Conservation (phyloP, 352 stramenopile species). For the Globisporangium barbulae region DNA sequence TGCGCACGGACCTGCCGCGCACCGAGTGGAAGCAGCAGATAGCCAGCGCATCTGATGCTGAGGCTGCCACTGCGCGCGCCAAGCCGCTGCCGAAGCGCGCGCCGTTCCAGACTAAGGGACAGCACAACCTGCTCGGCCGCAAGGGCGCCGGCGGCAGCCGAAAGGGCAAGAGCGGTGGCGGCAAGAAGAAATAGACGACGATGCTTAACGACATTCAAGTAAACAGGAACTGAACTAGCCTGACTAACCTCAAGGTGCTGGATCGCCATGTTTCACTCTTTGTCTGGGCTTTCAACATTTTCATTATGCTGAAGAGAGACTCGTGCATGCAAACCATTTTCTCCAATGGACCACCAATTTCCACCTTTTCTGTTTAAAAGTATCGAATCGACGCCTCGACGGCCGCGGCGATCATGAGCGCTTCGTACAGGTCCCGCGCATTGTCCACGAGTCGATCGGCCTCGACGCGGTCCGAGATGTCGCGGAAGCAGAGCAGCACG, state of each 20-base stretch:
- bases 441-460: constrained; percentile 53
- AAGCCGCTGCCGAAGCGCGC: constrained; percentile 22
- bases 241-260: not conserved
- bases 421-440: constrained; percentile 62
- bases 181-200: constrained; percentile 32
- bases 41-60: constrained; percentile 8
- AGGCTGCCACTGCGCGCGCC: not conserved
- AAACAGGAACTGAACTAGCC: constrained; percentile 24
- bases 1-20: constrained; percentile 66
- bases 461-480: constrained; percentile 48
- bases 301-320: not conserved
- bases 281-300: not conserved
- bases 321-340: not conserved
- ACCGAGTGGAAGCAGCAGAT: constrained; percentile 49
- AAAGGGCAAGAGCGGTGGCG: constrained; percentile 8
- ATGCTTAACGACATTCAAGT: constrained; percentile 1
- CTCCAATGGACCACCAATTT: not conserved
- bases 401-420: constrained; percentile 55
- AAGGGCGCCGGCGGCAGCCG: constrained; percentile 19
- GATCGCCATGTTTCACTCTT: not conserved
- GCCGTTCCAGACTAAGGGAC: constrained; percentile 16
- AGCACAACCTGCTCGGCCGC: constrained; percentile 33
- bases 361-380: constrained; percentile 5
- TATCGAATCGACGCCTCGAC: constrained; percentile 41
- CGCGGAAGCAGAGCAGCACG: constrained; percentile 54